Conservation (phyloP, 352 stramenopile species). For the Elongisporangium prolatum region DNA sequence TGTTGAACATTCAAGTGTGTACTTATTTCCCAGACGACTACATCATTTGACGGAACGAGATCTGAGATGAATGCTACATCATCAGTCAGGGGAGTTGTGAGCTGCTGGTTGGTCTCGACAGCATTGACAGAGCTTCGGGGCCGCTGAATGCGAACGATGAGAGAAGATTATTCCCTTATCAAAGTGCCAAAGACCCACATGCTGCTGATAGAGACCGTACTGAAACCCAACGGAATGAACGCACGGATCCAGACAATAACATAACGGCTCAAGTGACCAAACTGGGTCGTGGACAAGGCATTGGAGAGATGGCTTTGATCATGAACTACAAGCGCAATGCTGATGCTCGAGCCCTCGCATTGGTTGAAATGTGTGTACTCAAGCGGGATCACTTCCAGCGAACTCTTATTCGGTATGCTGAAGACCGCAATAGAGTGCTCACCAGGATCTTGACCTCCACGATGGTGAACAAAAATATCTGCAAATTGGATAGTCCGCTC, state of each 20-base stretch:
- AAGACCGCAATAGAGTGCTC: constrained; percentile 28
- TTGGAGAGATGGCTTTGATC: constrained; percentile 45
- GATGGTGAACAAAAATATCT: constrained; percentile 26
- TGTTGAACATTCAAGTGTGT: constrained; percentile 44
- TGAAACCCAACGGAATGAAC: no score
- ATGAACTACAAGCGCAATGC: constrained; percentile 38
- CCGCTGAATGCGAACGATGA: no score
- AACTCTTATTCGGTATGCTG: constrained; percentile 22
- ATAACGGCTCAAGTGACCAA: no score
- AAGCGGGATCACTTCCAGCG: constrained; percentile 22
- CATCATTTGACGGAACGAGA: constrained; percentile 52
- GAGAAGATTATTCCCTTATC: no score
- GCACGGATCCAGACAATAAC: no score
- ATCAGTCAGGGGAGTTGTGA: constrained; percentile 60
- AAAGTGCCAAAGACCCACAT: no score
- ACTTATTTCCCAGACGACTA: constrained; percentile 76
- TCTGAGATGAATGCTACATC: constrained; percentile 64
- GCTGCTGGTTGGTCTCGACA: constrained; percentile 17
- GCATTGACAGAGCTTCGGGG: constrained; percentile 18
- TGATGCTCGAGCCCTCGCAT: constrained; percentile 33
- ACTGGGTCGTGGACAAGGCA: constrained; percentile 21
- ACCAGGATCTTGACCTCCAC: constrained; percentile 22
- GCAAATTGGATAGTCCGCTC: constrained; percentile 18
- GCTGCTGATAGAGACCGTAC: no score
- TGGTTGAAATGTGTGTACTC: constrained; percentile 45